Evolutionary conservation across 768 basidiomycete genomes (phyloP).

Genomic region (Russula sp.): DNA sequence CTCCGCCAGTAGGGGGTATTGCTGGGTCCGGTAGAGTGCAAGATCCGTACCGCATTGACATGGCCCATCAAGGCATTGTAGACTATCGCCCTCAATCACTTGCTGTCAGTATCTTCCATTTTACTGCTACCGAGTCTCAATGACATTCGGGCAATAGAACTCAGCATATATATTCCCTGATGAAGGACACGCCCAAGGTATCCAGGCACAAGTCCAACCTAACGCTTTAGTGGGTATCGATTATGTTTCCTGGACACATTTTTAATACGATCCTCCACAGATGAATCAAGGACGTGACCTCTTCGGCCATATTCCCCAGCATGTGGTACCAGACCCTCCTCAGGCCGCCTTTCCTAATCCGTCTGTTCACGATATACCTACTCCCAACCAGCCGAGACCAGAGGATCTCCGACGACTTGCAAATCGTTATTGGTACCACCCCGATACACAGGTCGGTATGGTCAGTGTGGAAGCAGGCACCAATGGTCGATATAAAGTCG

Average conservation of each 20-base stretch:
- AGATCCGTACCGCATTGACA: background rate
- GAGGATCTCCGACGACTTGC: slow-evolving; percentile 1
- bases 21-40: background rate
- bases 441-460: background rate
- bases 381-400: background rate
- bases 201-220: background rate
- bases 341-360: too few species aligned
- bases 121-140: background rate
- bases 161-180: background rate
- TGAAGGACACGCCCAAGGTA: background rate
- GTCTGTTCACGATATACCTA: too few species aligned
- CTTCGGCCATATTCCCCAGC: background rate
- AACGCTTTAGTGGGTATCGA: background rate
- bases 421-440: background rate
- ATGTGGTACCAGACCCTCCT: background rate
- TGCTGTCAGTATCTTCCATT: background rate
- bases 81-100: background rate
- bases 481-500: background rate
- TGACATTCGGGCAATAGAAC: background rate
- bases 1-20: background rate
- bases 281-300: background rate
- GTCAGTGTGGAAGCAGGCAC: slow-evolving; percentile 2
- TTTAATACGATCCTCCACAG: background rate
- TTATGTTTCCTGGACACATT: background rate
- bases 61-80: background rate